Evolutionary conservation across 2,329 filamentous ascomycete genomes (phyloP).

Genomic region (Capronia epimyces): DNA sequence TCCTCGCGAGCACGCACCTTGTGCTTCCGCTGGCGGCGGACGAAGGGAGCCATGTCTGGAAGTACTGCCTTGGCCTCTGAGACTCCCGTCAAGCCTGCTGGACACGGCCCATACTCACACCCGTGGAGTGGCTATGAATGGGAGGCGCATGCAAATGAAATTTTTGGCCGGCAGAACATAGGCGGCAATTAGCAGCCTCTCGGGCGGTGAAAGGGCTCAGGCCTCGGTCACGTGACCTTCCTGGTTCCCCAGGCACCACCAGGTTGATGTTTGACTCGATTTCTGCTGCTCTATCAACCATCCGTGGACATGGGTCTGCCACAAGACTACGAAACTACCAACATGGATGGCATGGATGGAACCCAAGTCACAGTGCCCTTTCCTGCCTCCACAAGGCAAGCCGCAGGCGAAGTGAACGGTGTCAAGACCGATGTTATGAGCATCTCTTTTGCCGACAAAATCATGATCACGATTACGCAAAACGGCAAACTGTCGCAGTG

Average conservation of each 20-base stretch:
- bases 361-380: constrained; percentile 48
- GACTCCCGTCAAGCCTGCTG: neutral
- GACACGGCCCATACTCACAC: too few species aligned
- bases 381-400: constrained; percentile 59
- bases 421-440: constrained; percentile 66
- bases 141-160: neutral
- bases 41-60: constrained; percentile 44
- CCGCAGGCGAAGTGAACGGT: constrained; percentile 59
- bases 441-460: constrained; percentile 79
- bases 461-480: constrained; percentile 84
- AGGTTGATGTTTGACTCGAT: neutral
- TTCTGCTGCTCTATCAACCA: neutral
- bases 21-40: constrained; percentile 56
- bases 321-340: constrained; percentile 13
- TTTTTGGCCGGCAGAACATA: constrained; percentile 14
- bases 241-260: neutral
- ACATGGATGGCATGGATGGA: constrained; percentile 24
- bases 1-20: constrained; percentile 39
- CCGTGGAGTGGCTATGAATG: too few species aligned
- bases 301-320: constrained; percentile 14
- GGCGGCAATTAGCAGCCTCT: neutral
- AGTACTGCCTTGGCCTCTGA: neutral
- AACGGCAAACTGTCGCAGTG: constrained; percentile 82
- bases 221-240: constrained; percentile 2
- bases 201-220: constrained; percentile 6